Percentiles rank a stretch among this genome's conserved stretches.
These are phyloP conservation scores for Malbranchea zuffiana DNA, from an alignment of 2,329 filamentous ascomycete genomes.

Conservation along the genomic window DNA sequence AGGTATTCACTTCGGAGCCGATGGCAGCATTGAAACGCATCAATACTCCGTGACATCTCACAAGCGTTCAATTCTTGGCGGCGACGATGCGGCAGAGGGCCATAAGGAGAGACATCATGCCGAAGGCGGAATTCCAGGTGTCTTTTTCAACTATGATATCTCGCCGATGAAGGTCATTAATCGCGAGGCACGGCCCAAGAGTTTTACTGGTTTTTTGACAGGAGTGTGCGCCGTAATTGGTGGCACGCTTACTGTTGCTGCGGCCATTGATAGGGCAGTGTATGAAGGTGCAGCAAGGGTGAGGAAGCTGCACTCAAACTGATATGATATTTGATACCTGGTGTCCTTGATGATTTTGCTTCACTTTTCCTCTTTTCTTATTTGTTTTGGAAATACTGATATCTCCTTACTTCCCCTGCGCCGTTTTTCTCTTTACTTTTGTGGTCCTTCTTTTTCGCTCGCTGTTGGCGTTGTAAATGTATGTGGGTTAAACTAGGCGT, in stretches of 20 bases:
- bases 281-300: conserved; percentile 79
- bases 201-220: conserved; percentile 82
- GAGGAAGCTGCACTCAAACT: conserved; percentile 69
- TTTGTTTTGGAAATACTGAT: background rate
- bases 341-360: background rate
- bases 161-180: conserved; percentile 99
- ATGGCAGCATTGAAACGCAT: conserved; percentile 88
- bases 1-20: conserved; percentile 52
- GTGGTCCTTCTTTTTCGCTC: too few species aligned
- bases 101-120: conserved; percentile 89
- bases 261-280: conserved; percentile 78
- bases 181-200: conserved; percentile 78
- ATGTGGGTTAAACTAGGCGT: too few species aligned
- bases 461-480: too few species aligned
- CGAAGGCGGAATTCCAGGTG: conserved; percentile 82
- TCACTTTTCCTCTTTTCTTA: conserved; percentile 1
- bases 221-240: conserved; percentile 91
- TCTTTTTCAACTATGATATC: conserved; percentile 99
- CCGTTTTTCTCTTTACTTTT: conserved; percentile 1
- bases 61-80: conserved; percentile 75
- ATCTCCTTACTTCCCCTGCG: background rate
- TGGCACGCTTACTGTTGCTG: conserved; percentile 88
- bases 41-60: conserved; percentile 98
- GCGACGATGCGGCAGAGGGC: conserved; percentile 72
- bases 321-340: too few species aligned